Evolutionary conservation across 1,284 basidiomycete species (phyloP), one percentile per base, ranked within the genome.

Genomic region (Inonotus hispidus): DNA sequence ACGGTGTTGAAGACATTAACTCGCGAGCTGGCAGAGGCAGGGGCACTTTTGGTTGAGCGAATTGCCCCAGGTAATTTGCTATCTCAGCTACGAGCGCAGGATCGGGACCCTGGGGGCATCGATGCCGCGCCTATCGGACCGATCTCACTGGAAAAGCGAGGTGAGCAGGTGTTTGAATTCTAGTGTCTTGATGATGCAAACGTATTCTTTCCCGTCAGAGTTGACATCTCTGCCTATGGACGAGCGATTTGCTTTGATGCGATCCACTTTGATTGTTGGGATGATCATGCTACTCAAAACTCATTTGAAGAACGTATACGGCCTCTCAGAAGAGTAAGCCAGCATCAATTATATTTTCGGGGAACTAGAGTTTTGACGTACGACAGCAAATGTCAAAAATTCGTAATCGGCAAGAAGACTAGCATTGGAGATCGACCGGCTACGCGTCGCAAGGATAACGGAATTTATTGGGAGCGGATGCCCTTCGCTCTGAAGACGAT

Each of bases 281-380:
- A 83, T 96, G 68, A 84, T 91, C 52, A 86, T 97, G 78, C 73
- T 94, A 39, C 79, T 96, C 43, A 95, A 95, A 69, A 82, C 88
- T 14, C 83, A 95, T 71, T 77, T 98, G 58, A 92, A 97, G 70
- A 72, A 73, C 0, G 67, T 92, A 25, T 98, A 96, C 71, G 83
- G 86, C 1, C 72, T 97, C 47, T 89, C 91, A 1, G 93, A 95
- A 77, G 92, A 93, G 92, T 95, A 70, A 65, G 88, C 70, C 7
- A 14, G 7, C 41, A 13, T 72, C 19, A 53, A 35, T 62, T 43
- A 14, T 23, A 16, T 43, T 16, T 14, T 43, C n/a, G 7, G 19
- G 41, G 7, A 7, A 7, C 16, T n/a, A 16, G 19, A 16, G 19
- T 2, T 8, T 27, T 19, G 32, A 39, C 16, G 61, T 61, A 5